A percentile compares a stretch with the other conserved stretches of the same genome.
phyloP scores from a whole-genome alignment of 768 basidiomycete species.

The Mycena galericulata region DNA sequence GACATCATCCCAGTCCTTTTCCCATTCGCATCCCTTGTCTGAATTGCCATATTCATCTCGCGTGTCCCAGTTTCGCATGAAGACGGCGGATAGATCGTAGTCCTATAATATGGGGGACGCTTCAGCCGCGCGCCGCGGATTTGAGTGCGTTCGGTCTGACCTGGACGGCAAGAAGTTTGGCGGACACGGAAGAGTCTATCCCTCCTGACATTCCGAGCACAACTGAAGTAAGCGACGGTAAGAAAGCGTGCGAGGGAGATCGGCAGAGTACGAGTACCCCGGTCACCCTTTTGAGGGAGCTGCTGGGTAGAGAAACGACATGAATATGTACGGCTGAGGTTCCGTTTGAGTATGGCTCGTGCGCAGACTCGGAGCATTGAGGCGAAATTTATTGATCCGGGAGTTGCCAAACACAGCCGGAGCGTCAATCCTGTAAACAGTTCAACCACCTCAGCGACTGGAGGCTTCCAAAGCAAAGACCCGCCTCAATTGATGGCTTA shows the following conservation, averaged over 20 bases:
- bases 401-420: too few relatives aligned
- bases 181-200: slow-evolving; percentile 93
- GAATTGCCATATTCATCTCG: slow-evolving; percentile 78
- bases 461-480: too few relatives aligned
- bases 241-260: background rate
- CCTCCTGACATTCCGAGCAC: slow-evolving; percentile 96
- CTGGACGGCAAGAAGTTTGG: slow-evolving; percentile 77
- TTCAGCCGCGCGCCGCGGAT: background rate
- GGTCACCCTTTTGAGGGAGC: slow-evolving; percentile 34
- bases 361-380: slow-evolving; percentile 31
- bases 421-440: too few relatives aligned
- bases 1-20: slow-evolving; percentile 95
- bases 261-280: slow-evolving; percentile 23
- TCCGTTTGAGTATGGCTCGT: slow-evolving; percentile 17
- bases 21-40: slow-evolving; percentile 94
- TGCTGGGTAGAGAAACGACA: background rate
- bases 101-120: slow-evolving; percentile 61
- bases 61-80: slow-evolving; percentile 97
- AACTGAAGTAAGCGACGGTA: slow-evolving; percentile 59
- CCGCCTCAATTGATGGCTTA: too few relatives aligned
- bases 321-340: slow-evolving; percentile 16
- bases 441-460: too few relatives aligned
- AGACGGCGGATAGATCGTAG: slow-evolving; percentile 87
- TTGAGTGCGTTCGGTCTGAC: slow-evolving; percentile 48
- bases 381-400: background rate